These are phyloP conservation scores for Endocalyx cinctus DNA, from an alignment of 2,329 filamentous ascomycete species.

Conservation along the genomic window DNA sequence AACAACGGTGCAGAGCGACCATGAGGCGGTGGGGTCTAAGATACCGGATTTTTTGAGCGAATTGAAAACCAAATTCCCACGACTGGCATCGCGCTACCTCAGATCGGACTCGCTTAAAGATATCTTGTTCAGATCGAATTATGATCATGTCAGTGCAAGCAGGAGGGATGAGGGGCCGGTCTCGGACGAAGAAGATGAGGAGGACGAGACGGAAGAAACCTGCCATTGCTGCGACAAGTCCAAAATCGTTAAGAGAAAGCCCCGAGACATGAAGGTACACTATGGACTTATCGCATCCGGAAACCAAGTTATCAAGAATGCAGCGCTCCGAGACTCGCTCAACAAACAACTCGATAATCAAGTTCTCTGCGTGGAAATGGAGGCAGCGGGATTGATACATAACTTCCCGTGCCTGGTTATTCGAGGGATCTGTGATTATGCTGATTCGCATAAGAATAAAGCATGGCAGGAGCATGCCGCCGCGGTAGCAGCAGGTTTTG, in stretches of 20 bases:
- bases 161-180: background rate
- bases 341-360: slow-evolving; percentile 2
- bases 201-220: slow-evolving; percentile 8
- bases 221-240: slow-evolving; percentile 14
- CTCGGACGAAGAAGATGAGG: slow-evolving; percentile 1
- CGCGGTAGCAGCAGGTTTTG: slow-evolving; percentile 13
- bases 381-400: slow-evolving; percentile 16
- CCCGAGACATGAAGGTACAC: slow-evolving; percentile 16
- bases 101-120: slow-evolving; percentile 12
- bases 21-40: slow-evolving; percentile 11
- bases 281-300: slow-evolving; percentile 23
- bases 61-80: slow-evolving; percentile 11
- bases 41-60: slow-evolving; percentile 14
- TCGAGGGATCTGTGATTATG: slow-evolving; percentile 22
- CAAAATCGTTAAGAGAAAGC: slow-evolving; percentile 9
- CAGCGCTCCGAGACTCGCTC: slow-evolving; percentile 14
- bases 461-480: slow-evolving; percentile 18
- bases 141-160: slow-evolving; percentile 1
- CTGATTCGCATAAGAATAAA: slow-evolving; percentile 22
- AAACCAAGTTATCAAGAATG: slow-evolving; percentile 18
- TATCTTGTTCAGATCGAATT: slow-evolving; percentile 8
- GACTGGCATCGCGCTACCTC: slow-evolving; percentile 12
- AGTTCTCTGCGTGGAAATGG: slow-evolving; percentile 18
- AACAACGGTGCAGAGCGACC: slow-evolving; percentile 9
- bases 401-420: slow-evolving; percentile 21